Percentiles rank a stretch among this genome's conserved stretches.
Conservation (phyloP, 1,284 basidiomycete species). For the Volvariella surrecta region DNA sequence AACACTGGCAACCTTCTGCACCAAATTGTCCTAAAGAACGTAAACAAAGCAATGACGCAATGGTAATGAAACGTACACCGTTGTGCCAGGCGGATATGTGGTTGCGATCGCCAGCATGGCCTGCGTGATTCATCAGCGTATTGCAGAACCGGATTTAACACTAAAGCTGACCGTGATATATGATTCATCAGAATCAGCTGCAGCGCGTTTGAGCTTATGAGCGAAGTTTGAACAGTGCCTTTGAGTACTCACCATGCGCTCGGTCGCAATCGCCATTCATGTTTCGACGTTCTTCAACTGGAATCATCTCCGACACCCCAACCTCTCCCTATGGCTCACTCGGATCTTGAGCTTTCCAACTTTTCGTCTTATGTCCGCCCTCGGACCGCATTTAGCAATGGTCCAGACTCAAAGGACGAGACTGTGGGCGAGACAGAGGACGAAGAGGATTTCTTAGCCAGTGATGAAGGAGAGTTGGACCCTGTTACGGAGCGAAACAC, state of each 20-base stretch:
- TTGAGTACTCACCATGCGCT: slow-evolving; percentile 43
- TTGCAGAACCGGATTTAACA: not conserved
- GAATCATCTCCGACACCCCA: slow-evolving; percentile 66
- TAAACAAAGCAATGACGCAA: not conserved
- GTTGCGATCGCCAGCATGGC: slow-evolving; percentile 60
- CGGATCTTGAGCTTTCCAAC: slow-evolving; percentile 55
- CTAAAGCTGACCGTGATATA: slow-evolving; percentile 48
- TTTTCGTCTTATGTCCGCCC: slow-evolving; percentile 33
- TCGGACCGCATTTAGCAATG: slow-evolving; percentile 45
- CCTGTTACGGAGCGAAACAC: slow-evolving; percentile 69
- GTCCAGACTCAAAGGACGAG: slow-evolving; percentile 48
- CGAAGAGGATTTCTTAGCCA: slow-evolving; percentile 34
- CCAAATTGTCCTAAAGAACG: slow-evolving; percentile 39
- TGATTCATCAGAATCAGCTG: slow-evolving; percentile 39
- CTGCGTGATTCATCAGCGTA: slow-evolving; percentile 11
- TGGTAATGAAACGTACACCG: slow-evolving; percentile 29
- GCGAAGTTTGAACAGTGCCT: too few relatives aligned
- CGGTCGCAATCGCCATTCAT: slow-evolving; percentile 68
- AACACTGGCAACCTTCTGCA: slow-evolving; percentile 38
- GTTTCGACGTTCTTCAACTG: slow-evolving; percentile 51
- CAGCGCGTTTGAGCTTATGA: too few relatives aligned
- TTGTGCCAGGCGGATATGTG: slow-evolving; percentile 62
- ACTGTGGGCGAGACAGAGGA: slow-evolving; percentile 37
- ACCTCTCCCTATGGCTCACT: slow-evolving; percentile 60
- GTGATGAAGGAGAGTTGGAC: slow-evolving; percentile 59